Conservation (phyloP, 2,329 filamentous ascomycete genomes). For the Pyricularia pennisetigena region DNA sequence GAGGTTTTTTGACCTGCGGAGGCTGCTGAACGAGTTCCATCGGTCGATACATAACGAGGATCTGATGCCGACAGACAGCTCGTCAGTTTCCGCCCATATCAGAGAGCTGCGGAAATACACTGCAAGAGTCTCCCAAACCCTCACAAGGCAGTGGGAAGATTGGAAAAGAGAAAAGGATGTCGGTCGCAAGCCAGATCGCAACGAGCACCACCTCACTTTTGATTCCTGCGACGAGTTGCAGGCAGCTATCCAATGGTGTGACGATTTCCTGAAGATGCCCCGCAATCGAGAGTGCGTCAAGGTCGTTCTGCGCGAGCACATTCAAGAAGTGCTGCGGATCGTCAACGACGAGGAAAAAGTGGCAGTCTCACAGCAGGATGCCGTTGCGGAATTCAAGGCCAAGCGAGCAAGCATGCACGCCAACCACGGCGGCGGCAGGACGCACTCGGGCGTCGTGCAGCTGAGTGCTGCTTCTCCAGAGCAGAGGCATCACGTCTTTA, state of each 20-base stretch:
- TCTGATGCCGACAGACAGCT: background rate
- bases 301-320: constrained; percentile 36
- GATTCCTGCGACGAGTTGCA: constrained; percentile 28
- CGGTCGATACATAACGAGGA: constrained; percentile 14
- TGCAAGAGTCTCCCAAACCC: constrained; percentile 2
- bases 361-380: background rate
- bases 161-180: constrained; percentile 3
- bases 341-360: constrained; percentile 29
- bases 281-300: constrained; percentile 26
- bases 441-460: constrained; percentile 26
- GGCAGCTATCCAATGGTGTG: constrained; percentile 28
- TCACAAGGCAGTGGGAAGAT: background rate
- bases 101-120: constrained; percentile 6
- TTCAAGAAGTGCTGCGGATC: constrained; percentile 36
- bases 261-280: constrained; percentile 27
- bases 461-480: constrained; percentile 37
- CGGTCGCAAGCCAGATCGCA: constrained; percentile 4
- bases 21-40: constrained; percentile 29
- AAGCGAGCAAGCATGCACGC: background rate
- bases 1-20: constrained; percentile 32
- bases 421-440: constrained; percentile 3
- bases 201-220: constrained; percentile 19
- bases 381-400: background rate
- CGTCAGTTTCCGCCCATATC: constrained; percentile 7
- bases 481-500: constrained; percentile 37